A percentile compares a stretch with the other conserved stretches of the same genome.
Conservation (phyloP, 495 filamentous ascomycete species). For the Tuber umbilicatum region DNA sequence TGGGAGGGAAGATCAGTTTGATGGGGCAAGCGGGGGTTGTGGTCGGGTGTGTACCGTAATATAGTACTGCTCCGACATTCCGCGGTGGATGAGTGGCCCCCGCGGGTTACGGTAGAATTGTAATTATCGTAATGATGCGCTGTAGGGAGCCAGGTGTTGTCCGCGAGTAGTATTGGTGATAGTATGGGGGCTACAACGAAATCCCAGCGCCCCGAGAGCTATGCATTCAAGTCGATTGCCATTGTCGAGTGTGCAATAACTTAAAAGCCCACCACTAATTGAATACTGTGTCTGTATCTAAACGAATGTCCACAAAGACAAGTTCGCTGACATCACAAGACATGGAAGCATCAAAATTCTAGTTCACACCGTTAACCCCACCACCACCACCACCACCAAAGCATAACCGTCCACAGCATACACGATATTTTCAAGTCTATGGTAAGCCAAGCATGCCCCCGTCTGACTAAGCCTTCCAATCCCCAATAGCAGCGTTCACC, state of each 20-base stretch:
- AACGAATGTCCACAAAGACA: background rate
- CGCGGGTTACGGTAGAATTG: background rate
- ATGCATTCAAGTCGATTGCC: background rate
- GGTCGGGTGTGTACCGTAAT: no score
- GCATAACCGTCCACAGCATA: background rate
- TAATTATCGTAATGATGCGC: background rate
- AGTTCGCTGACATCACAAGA: background rate
- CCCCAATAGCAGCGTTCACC: slow-evolving; percentile 57
- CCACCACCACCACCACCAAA: background rate
- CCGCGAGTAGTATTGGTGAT: background rate
- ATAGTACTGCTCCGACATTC: background rate
- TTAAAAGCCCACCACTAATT: background rate
- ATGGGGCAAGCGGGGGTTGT: no score
- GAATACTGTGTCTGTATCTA: background rate
- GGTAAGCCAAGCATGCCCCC: background rate
- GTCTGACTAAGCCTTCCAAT: slow-evolving; percentile 42
- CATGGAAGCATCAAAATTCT: background rate
- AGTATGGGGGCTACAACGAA: background rate
- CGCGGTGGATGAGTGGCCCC: no score
- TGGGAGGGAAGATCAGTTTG: no score
- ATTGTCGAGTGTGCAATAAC: background rate
- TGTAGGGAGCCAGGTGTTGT: background rate
- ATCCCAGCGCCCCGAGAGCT: background rate
- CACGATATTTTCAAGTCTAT: background rate
- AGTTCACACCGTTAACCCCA: background rate